phyloP scores from a whole-genome alignment of 2,329 filamentous ascomycete genomes.

The Exophiala mesophila region DNA sequence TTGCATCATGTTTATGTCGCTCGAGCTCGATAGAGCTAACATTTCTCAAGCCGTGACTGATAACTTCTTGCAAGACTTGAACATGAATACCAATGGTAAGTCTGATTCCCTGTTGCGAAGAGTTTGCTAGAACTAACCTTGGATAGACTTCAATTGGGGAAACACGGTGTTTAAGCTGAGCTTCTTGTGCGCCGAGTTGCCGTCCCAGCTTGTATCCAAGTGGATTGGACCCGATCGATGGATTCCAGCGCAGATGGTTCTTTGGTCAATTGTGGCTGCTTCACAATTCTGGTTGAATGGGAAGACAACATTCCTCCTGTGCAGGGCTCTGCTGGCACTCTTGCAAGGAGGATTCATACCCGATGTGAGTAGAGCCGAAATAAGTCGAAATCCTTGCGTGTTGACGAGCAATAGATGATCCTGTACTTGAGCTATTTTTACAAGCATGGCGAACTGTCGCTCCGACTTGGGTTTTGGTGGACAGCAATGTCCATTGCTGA shows the following conservation, averaged over 20 bases:
- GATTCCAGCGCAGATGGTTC: conserved; percentile 56
- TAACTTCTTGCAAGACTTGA: conserved; percentile 49
- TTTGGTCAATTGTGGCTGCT: conserved; percentile 52
- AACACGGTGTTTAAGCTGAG: conserved; percentile 51
- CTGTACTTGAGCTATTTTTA: conserved; percentile 38
- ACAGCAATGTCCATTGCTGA: conserved; percentile 31
- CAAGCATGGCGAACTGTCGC: conserved; percentile 29
- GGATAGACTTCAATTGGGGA: conserved; percentile 47
- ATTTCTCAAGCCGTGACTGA: conserved; percentile 58
- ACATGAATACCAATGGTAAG: conserved; percentile 45
- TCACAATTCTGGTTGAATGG: conserved; percentile 49
- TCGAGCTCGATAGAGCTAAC: conserved; percentile 62
- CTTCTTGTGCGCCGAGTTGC: conserved; percentile 54
- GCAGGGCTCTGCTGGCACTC: conserved; percentile 44
- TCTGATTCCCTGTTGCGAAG: no score
- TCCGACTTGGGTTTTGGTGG: conserved; percentile 36
- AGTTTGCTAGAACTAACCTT: no score
- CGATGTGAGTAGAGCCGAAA: conserved; percentile 12
- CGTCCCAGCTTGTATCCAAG: conserved; percentile 55
- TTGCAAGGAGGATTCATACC: conserved; percentile 49
- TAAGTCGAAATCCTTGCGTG: no score
- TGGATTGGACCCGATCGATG: conserved; percentile 56
- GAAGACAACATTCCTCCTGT: conserved; percentile 38
- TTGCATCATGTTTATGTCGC: conserved; percentile 56
- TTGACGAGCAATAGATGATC: conserved; percentile 10